Base-by-base conservation (phyloP, 2,329 filamentous ascomycete genomes). In the Pseudopyrenochaeta lycopersici region DNA sequence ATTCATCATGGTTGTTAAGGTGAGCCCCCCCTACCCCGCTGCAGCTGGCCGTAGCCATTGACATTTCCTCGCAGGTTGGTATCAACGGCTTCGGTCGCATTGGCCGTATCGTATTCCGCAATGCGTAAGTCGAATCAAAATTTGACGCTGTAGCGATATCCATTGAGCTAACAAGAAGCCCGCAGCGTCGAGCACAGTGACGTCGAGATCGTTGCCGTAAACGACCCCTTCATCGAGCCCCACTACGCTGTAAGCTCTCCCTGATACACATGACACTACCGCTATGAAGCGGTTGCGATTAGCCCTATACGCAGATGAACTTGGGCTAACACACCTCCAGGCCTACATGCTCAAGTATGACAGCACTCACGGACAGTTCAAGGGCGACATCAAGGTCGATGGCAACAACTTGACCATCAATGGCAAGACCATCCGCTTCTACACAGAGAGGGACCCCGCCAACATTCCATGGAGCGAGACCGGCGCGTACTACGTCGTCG, bases 61-160 rank as follows among this genome's bases (percentile, higher is more conserved):
- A 71, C 65, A 60, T 49, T 35, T 54, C 44, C 47, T 39, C 50
- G 49, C 54, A 96, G 88, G 91, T 96, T 79, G 92, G 92, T 81
- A 97, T 97, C 90, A 98, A 97, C 90, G 94, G 95, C 82, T 99
- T 99, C 86, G 95, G 95, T 85, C 93, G 95, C 83, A 99, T 99
- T 83, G 95, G 95, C 77, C 91, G 95, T 81, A 97, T 99, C 81
- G 87, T 98, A 85, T 95, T 98, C 90, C 92, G 94, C 85, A 98
- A 97, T 85, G 91, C 94, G 86, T 89, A 78, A 79, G 85, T 86
- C 23, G 44, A 39, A 42, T 53, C 43, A 17, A 39, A 21, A 46
- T 49, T n/a, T 33, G 29, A 42, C 31, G 31, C 50, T 43, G 18
- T 43, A n/a, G 36, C 15, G 5, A 23, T 33, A 12, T 11, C 31